Base-by-base conservation (phyloP, 2,329 filamentous ascomycete genomes). In the Nemania abortiva region DNA sequence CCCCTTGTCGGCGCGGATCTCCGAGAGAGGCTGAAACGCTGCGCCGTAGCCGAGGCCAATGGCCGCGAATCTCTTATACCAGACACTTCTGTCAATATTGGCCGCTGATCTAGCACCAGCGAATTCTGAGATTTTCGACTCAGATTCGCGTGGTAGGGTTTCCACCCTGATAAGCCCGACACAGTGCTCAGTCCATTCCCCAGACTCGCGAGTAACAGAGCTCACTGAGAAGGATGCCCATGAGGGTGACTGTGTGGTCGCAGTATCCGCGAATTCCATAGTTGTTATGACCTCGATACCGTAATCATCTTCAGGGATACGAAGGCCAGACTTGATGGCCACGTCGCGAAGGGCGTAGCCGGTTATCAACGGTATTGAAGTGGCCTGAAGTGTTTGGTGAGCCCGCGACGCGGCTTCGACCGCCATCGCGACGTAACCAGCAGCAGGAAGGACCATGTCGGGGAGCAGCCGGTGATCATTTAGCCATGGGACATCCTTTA, bases 151-250 rank as follows among this genome's bases (percentile, higher is more conserved):
- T n/a, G 24, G 39, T 50, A 24, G 27, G 18, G 39, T 1, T 24
- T 69, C 66, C 13, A 68, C 20, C n/a, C 49, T 72, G 13, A 72
- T 50, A 0, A n/a, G 22, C 0, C 72, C 72, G 6, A 60, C 58
- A 45, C 72, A 70, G 50, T 74, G 72, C 22, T 74, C 64, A 1
- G 65, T 63, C 72, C 72, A 74, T 15, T 64, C 47, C 4, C 31
- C 18, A 5, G 60, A 29, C 2, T 65, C 63, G 1, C 53, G 37
- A 2, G 6, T 29, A 5, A 69, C 61, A 1, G 72, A 73, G 15
- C 39, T 62, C 5, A 69, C n/a, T 3, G 66, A 63, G 39, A 69
- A 66, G 6, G 31, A 55, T 3, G 57, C 59, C 66, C 66, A 71
- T n/a, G 39, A 15, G 1, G 66, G 11, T 7, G 49, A 29, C 5